Conservation (phyloP, 2,329 filamentous ascomycete species). For the Canariomyces notabilis region DNA sequence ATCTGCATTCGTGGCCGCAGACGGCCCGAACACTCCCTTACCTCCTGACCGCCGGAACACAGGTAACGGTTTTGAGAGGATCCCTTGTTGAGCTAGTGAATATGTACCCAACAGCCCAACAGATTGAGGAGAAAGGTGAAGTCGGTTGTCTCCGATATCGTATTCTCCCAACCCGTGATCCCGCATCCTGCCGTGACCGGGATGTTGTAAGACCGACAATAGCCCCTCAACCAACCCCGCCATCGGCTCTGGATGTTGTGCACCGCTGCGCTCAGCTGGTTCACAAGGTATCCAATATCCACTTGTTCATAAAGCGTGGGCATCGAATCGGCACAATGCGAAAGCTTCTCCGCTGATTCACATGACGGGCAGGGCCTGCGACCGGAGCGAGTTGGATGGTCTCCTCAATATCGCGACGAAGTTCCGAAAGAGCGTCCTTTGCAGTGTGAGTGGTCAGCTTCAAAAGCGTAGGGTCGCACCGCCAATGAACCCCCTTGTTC, state of each 20-base stretch:
- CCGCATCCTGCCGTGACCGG: neutral
- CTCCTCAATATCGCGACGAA: neutral
- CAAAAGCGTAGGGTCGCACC: slow-evolving; percentile 6
- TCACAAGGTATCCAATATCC: neutral
- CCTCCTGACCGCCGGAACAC: slow-evolving; percentile 13
- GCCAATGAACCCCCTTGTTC: slow-evolving; percentile 1
- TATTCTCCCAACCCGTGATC: neutral
- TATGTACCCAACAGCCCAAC: too few species aligned
- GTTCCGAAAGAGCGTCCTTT: slow-evolving; percentile 1
- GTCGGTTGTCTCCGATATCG: neutral
- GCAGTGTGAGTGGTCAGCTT: slow-evolving; percentile 11
- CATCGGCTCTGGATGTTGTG: neutral
- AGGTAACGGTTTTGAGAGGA: slow-evolving; percentile 1
- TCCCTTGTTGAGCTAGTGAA: slow-evolving; percentile 7
- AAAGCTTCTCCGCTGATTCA: slow-evolving; percentile 1
- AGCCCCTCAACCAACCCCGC: neutral
- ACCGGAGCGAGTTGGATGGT: slow-evolving; percentile 10
- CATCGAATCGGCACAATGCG: neutral
- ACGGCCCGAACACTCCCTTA: neutral
- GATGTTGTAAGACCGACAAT: neutral
- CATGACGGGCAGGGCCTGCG: slow-evolving; percentile 16
- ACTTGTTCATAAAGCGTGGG: neutral
- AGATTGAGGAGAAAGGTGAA: neutral
- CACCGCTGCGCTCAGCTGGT: neutral
- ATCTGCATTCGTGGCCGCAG: slow-evolving; percentile 4